phyloP scores from a whole-genome alignment of 306 rosid genomes.

The Astragalus membranaceus region DNA sequence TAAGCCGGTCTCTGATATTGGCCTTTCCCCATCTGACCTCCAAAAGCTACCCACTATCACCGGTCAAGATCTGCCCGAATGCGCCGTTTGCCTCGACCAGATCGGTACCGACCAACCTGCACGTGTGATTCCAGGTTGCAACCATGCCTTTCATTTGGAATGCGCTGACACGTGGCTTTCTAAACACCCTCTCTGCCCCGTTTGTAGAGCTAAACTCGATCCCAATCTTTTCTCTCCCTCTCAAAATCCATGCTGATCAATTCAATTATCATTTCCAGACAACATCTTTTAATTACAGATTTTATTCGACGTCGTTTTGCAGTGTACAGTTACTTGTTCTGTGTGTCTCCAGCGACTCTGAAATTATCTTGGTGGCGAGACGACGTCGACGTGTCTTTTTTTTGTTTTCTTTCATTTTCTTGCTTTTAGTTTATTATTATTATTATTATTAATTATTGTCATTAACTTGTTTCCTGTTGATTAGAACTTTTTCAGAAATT shows the following conservation, averaged over 20 bases:
- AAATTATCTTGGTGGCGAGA: too few species aligned
- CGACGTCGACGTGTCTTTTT: too few species aligned
- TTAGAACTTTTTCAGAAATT: too few species aligned
- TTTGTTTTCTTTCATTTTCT: too few species aligned
- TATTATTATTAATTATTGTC: too few species aligned
- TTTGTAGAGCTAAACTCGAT: slow-evolving; percentile 58
- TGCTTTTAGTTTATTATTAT: too few species aligned
- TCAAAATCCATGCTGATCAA: slow-evolving; percentile 36
- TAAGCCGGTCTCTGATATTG: slow-evolving; percentile 29
- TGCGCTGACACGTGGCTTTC: slow-evolving; percentile 88
- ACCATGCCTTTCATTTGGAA: slow-evolving; percentile 60
- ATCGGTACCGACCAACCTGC: slow-evolving; percentile 50
- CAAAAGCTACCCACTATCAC: slow-evolving; percentile 46
- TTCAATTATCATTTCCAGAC: too few species aligned
- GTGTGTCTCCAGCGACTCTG: too few species aligned
- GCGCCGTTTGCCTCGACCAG: slow-evolving; percentile 76
- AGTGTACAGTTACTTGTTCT: too few species aligned
- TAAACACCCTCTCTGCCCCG: slow-evolving; percentile 54
- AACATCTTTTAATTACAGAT: neutral
- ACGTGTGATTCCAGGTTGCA: slow-evolving; percentile 69
- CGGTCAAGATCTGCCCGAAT: slow-evolving; percentile 54
- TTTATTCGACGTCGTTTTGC: neutral
- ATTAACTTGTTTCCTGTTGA: too few species aligned
- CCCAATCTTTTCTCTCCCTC: slow-evolving; percentile 21
- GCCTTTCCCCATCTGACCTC: slow-evolving; percentile 52